Evolutionary conservation across 106 monocot species (phyloP), one percentile per base, ranked within the genome.

Genomic region (Allium sativum): DNA sequence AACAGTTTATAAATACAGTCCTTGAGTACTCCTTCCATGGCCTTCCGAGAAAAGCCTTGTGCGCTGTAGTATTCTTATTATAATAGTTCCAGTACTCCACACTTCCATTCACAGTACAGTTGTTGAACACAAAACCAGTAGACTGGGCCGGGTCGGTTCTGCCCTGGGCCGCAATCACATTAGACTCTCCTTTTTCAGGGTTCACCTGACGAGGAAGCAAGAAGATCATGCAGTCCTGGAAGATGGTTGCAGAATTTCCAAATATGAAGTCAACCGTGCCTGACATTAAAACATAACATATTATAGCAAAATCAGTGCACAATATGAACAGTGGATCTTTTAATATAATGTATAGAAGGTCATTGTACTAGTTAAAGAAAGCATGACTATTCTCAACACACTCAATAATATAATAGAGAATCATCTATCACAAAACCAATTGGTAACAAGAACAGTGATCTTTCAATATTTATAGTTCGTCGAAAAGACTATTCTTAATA

Each of bases 191-290:
- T 9, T 68, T 70, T 42, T 57, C 41, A 1, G 74, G 74, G 2
- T 70, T 62, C 50, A 82, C 57, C 66, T 65, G 74, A 9, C 65
- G 77, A 21, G 77, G 77, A 21, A 74, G 62, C 31, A 74, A 15
- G 63, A 78, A 18, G 22, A 82, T 70, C 22, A 51, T 40, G 68
- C 64, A 79, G 71, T 74, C 55, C 17, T 69, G 42, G 74, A 87
- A 83, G 14, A 87, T 66, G n/a, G 82, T 21, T 2, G 87, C 87
- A 40, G 87, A 74, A 65, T 87, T 83, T 62, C 87, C 87, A 69
- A 87, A 87, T 56, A 87, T 74, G 83, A 87, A 87, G 55, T 87
- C 87, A 57, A 87, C 87, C 42, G 87, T 87, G 64, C 87, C 87
- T 31, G 31, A 31, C 5, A 5, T 31, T 31, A 31, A 31, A 31